phyloP scores from a whole-genome alignment of 1,139 yeast species.

The Kodamaea arcana region DNA sequence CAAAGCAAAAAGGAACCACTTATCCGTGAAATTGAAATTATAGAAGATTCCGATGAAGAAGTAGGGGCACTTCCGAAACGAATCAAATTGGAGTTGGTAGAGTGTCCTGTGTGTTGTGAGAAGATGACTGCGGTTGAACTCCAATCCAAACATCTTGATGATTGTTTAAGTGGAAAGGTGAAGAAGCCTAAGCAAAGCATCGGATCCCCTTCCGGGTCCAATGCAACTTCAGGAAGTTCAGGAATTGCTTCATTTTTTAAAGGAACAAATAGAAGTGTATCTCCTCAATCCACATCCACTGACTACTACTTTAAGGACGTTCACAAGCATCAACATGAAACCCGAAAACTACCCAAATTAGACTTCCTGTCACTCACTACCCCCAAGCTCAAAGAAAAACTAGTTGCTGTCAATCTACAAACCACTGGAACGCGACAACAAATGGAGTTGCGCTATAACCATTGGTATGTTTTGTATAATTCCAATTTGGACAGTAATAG shows the following conservation, averaged over 20 bases:
- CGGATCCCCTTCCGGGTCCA: no score
- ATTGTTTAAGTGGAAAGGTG: constrained; percentile 46
- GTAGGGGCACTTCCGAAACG: not conserved
- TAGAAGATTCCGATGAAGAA: constrained; percentile 1
- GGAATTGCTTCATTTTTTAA: constrained; percentile 38
- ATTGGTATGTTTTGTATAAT: constrained; percentile 76
- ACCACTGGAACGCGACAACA: constrained; percentile 59
- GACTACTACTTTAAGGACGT: constrained; percentile 25
- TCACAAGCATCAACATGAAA: constrained; percentile 21
- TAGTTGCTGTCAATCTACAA: constrained; percentile 53
- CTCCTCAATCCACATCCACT: constrained; percentile 11
- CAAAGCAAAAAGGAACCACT: no score
- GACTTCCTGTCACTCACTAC: constrained; percentile 61
- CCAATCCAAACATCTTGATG: constrained; percentile 67
- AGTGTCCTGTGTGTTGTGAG: constrained; percentile 70
- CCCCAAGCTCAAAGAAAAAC: constrained; percentile 57
- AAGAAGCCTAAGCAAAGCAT: constrained; percentile 2
- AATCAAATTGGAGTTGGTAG: constrained; percentile 27
- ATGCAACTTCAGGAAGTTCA: not conserved
- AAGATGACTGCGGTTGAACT: constrained; percentile 53
- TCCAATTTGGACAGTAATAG: constrained; percentile 75
- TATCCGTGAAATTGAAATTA: not conserved
- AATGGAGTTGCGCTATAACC: constrained; percentile 69
- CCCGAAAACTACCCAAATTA: constrained; percentile 49
- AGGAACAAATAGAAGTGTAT: constrained; percentile 4